A percentile compares a stretch with the other conserved stretches of the same genome.
These are phyloP conservation scores for Nicotiana attenuata DNA, from an alignment of 257 asterid species.

Conservation along the genomic window DNA sequence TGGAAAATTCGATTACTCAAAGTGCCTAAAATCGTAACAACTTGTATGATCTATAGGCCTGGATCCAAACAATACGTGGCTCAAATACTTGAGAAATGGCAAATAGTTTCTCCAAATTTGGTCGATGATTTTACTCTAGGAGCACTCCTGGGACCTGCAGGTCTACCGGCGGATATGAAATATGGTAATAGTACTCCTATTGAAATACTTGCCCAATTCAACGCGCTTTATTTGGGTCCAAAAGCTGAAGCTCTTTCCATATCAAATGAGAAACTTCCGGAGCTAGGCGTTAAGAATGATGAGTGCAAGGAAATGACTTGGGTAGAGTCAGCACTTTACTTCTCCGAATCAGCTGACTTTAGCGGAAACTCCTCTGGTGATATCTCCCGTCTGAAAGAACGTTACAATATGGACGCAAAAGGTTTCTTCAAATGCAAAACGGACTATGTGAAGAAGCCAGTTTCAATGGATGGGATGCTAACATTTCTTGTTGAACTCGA, in stretches of 20 bases:
- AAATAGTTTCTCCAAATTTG: too few species aligned
- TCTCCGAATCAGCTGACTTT: constrained; percentile 34
- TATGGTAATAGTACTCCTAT: too few species aligned
- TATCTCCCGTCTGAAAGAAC: constrained; percentile 28
- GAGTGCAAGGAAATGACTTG: constrained; percentile 61
- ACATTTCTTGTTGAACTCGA: constrained; percentile 28
- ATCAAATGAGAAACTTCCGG: constrained; percentile 31
- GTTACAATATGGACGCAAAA: constrained; percentile 33
- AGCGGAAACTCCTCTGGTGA: constrained; percentile 14
- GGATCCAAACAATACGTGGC: too few species aligned
- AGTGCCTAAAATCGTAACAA: too few species aligned
- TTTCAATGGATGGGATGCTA: constrained; percentile 30
- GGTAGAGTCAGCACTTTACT: constrained; percentile 58
- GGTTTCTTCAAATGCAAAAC: constrained; percentile 64
- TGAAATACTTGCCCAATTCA: too few species aligned
- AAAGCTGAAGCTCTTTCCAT: not conserved
- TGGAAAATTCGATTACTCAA: too few species aligned
- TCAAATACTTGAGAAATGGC: too few species aligned
- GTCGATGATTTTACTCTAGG: too few species aligned
- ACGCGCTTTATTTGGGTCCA: too few species aligned
- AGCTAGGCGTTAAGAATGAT: constrained; percentile 26
- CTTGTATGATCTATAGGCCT: too few species aligned
- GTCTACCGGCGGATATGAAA: too few species aligned
- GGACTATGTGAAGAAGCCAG: constrained; percentile 45
- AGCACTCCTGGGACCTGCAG: too few species aligned